Conservation (phyloP, 371 early-diverging fungal genomes). For the Mortierella sp. region DNA sequence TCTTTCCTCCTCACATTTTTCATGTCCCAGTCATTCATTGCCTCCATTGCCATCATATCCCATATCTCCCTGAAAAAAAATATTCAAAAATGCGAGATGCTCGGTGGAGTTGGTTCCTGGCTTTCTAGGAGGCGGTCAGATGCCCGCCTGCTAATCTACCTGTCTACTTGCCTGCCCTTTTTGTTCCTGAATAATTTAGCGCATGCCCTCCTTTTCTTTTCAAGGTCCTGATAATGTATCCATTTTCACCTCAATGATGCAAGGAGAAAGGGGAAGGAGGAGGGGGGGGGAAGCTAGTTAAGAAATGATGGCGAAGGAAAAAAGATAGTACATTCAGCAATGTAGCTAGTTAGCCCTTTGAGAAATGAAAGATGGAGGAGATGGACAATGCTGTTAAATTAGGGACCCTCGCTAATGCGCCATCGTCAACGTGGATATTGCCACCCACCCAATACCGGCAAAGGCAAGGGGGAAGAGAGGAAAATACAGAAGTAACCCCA, state of each 20-base stretch:
- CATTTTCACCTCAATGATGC: background rate
- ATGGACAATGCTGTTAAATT: too few species aligned
- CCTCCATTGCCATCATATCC: background rate
- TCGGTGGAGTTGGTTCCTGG: conserved; percentile 2
- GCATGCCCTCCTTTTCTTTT: background rate
- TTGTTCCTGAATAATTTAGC: background rate
- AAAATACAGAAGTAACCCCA: background rate
- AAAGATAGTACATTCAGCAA: too few species aligned
- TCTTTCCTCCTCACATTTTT: background rate
- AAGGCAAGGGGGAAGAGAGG: too few species aligned
- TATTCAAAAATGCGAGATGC: background rate
- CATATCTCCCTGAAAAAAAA: background rate
- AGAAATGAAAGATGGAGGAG: too few species aligned
- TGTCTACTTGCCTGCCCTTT: background rate
- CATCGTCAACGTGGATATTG: too few species aligned
- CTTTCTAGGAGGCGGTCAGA: background rate
- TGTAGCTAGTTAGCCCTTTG: too few species aligned
- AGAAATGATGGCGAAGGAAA: background rate
- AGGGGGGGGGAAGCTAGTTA: background rate
- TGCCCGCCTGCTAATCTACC: too few species aligned
- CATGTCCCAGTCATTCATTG: background rate
- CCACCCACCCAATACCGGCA: too few species aligned
- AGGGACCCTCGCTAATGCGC: too few species aligned
- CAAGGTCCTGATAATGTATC: background rate
- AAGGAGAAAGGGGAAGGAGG: background rate